Evolutionary conservation across 371 early-diverging fungal genomes (phyloP), one percentile per base, ranked within the genome.

Genomic region (Batrachochytrium dendrobatidis): DNA sequence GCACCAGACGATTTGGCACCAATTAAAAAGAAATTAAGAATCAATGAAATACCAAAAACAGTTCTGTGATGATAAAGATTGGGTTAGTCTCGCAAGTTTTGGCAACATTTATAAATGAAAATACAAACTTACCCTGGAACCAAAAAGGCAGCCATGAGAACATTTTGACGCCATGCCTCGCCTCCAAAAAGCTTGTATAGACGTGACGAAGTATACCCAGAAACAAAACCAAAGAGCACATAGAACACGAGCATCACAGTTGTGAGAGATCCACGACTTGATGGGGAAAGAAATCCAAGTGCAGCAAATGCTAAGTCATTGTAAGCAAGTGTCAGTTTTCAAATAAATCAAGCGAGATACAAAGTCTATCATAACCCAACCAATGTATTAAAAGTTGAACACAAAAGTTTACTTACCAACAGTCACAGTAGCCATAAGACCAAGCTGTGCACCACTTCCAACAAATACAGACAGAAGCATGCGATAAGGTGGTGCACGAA

Each of bases 221-320:
- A 83, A 20, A 89, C 84, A 33, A 83, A 81, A 3, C 86, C 89
- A 71, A 89, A 94, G 45, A 86, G 62, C 76, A 95, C 87, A 67
- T 89, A 95, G 62, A 93, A 86, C 45, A 92, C 77, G 39, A 97
- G 79, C 81, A 89, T 87, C 33, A 92, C 86, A 2, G 94, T 95
- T 1, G 82, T 83, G 30, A 97, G 77, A 3, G 94, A 89, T 30
- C 96, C 96, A 50, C 98, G 91, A 70, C 85, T 88, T 0, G 95
- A 92, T 0, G 96, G 96, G 22, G 94, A 92, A 49, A 97, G 77
- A 81, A 97, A 94, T 20, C 98, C 98, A 39, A 97, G 83, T n/a
- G 89, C 84, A 24, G 96, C 95, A 82, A 97, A 92, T 0, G 86
- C 85, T 80, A 53, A 39, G 39, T 39, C 15, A n/a, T n/a, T n/a